phyloP scores from a whole-genome alignment of 441 rosid species.

The Raphanus hybrid region DNA sequence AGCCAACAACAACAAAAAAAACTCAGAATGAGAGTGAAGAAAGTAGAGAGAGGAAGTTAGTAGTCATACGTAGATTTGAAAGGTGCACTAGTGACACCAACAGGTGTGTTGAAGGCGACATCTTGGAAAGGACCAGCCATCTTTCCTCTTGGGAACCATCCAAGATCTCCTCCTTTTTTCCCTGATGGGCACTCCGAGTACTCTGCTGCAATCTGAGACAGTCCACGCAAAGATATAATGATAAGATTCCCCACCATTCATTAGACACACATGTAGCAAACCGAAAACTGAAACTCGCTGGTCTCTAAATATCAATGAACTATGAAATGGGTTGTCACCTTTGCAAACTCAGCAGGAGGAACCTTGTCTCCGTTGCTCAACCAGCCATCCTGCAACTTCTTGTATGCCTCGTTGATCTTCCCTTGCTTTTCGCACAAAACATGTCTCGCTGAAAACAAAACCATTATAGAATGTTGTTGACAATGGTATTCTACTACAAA shows the following conservation, averaged over 20 bases:
- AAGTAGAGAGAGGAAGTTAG: not conserved
- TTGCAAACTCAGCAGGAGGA: slow-evolving; percentile 98
- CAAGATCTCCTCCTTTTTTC: slow-evolving; percentile 98
- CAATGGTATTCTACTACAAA: not conserved
- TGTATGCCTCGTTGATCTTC: slow-evolving; percentile 93
- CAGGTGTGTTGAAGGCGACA: slow-evolving; percentile 61
- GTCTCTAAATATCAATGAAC: not conserved
- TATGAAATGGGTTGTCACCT: slow-evolving; percentile 51
- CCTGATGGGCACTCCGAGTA: slow-evolving; percentile 96
- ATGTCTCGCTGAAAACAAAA: slow-evolving; percentile 68
- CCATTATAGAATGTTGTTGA: not conserved
- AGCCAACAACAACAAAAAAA: not conserved
- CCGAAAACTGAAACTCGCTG: slow-evolving; percentile 12
- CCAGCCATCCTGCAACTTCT: slow-evolving; percentile 97
- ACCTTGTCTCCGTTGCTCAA: slow-evolving; percentile 92
- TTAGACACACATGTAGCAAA: not conserved
- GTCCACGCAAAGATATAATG: not conserved
- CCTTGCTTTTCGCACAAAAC: slow-evolving; percentile 95
- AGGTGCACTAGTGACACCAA: slow-evolving; percentile 10
- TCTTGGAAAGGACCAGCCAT: slow-evolving; percentile 99
- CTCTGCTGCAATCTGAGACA: slow-evolving; percentile 81
- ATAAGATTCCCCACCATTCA: slow-evolving; percentile 11
- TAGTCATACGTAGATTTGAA: not conserved
- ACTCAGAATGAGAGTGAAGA: slow-evolving; percentile 1
- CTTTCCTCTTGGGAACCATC: slow-evolving; percentile 99